These are phyloP conservation scores for Rhodosporidiobolus odoratus DNA, from an alignment of 768 basidiomycete genomes.

Conservation along the genomic window DNA sequence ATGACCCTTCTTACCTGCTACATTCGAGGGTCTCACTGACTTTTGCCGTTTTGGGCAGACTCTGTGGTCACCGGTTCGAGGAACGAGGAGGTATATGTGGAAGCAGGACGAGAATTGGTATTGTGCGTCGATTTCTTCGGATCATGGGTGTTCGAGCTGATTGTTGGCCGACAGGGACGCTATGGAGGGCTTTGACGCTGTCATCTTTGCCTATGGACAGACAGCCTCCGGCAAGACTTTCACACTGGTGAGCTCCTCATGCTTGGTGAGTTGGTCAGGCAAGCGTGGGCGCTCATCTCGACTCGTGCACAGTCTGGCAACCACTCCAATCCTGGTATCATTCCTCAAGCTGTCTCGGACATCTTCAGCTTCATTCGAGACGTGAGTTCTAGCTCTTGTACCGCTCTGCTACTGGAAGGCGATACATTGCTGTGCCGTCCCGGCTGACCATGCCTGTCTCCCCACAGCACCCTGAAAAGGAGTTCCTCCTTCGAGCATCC, in stretches of 20 bases:
- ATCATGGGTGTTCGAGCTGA: not conserved
- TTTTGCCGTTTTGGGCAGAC: too few species aligned
- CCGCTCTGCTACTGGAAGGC: not conserved
- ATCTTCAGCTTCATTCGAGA: slow-evolving; percentile 76
- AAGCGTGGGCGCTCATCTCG: too few species aligned
- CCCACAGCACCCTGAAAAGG: slow-evolving; percentile 61
- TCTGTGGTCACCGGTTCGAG: slow-evolving; percentile 40
- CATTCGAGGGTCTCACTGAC: not conserved
- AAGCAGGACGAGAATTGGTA: slow-evolving; percentile 38
- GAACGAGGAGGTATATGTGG: slow-evolving; percentile 39
- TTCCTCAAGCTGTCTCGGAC: slow-evolving; percentile 85
- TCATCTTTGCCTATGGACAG: slow-evolving; percentile 81
- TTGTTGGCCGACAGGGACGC: slow-evolving; percentile 48
- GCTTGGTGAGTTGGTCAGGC: not conserved
- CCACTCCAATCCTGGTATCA: slow-evolving; percentile 78
- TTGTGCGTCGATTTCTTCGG: slow-evolving; percentile 16
- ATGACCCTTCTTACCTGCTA: not conserved
- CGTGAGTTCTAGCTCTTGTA: slow-evolving; percentile 41
- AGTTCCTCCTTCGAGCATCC: slow-evolving; percentile 91
- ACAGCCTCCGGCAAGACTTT: slow-evolving; percentile 77
- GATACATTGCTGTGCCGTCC: too few species aligned
- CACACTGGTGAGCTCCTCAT: slow-evolving; percentile 46
- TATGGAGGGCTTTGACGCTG: slow-evolving; percentile 96
- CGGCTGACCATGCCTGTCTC: not conserved
- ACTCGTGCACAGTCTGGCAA: slow-evolving; percentile 48